Evolutionary conservation across 2,329 filamentous ascomycete species (phyloP).

Genomic region (Colletotrichum euphorbiae): DNA sequence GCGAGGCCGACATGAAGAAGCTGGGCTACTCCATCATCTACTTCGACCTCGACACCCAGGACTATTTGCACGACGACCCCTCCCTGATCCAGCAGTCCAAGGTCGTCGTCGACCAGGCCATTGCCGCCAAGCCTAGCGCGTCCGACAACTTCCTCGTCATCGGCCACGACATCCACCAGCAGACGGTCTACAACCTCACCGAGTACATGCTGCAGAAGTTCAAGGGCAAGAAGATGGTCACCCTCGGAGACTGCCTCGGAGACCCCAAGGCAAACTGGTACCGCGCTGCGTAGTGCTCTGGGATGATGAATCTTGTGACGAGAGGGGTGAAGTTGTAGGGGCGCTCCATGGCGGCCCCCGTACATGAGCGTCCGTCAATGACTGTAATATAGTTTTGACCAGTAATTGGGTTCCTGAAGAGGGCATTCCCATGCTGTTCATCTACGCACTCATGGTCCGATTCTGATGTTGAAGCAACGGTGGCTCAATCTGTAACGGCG

Average conservation of each 20-base stretch:
- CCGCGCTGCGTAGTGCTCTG: slow-evolving; percentile 43
- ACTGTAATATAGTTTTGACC: too few relatives aligned
- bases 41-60: slow-evolving; percentile 53
- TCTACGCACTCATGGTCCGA: too few relatives aligned
- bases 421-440: too few relatives aligned
- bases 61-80: slow-evolving; percentile 48
- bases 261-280: slow-evolving; percentile 62
- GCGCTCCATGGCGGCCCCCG: too few relatives aligned
- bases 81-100: slow-evolving; percentile 50
- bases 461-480: too few relatives aligned
- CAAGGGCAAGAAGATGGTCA: slow-evolving; percentile 55
- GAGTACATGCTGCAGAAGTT: slow-evolving; percentile 52
- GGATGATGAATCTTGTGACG: background rate
- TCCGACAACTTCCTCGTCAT: slow-evolving; percentile 42
- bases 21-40: slow-evolving; percentile 53
- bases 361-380: too few relatives aligned
- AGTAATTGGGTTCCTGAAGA: too few relatives aligned
- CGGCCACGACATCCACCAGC: slow-evolving; percentile 57
- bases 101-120: slow-evolving; percentile 50
- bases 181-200: slow-evolving; percentile 54
- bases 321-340: background rate
- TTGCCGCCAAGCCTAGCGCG: slow-evolving; percentile 45
- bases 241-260: slow-evolving; percentile 62
- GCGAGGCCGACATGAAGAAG: slow-evolving; percentile 39
- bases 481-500: too few relatives aligned